A percentile compares a stretch with the other conserved stretches of the same genome.
Evolutionary conservation across 129 eudicot species (phyloP).

Genomic region (Lonicera japonica): DNA sequence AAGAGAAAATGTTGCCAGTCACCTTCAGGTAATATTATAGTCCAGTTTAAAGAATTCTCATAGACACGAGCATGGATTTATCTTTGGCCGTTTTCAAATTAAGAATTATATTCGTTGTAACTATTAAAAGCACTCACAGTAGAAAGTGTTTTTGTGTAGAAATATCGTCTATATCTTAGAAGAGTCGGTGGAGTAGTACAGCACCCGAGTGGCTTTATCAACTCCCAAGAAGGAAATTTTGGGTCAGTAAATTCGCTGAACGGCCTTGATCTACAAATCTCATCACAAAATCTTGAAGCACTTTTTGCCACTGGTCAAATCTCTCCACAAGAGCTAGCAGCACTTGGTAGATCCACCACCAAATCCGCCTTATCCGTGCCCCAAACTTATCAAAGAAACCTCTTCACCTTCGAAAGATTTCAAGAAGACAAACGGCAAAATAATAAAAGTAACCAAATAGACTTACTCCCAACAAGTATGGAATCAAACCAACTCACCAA

Average conservation of each 20-base stretch:
- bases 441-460: slow-evolving; percentile 42
- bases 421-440: slow-evolving; percentile 51
- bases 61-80: no score
- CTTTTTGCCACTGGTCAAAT: slow-evolving; percentile 69
- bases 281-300: slow-evolving; percentile 20
- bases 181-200: slow-evolving; percentile 59
- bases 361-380: slow-evolving; percentile 49
- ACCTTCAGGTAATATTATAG: slow-evolving; percentile 65
- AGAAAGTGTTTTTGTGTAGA: slow-evolving; percentile 45
- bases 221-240: slow-evolving; percentile 39
- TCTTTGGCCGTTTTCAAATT: no score
- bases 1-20: slow-evolving; percentile 95
- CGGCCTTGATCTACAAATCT: slow-evolving; percentile 51
- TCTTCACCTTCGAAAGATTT: slow-evolving; percentile 61
- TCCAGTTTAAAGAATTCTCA: neutral
- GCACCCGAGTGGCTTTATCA: slow-evolving; percentile 50
- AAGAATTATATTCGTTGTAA: neutral
- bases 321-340: slow-evolving; percentile 61
- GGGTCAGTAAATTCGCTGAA: slow-evolving; percentile 37
- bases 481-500: slow-evolving; percentile 70
- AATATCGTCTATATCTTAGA: slow-evolving; percentile 87
- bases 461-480: slow-evolving; percentile 87
- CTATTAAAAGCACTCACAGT: slow-evolving; percentile 13
- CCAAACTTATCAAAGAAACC: slow-evolving; percentile 57
- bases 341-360: slow-evolving; percentile 25